Evolutionary conservation across 805 yeast species (phyloP).

Genomic region (Debaryomyces hansenii): DNA sequence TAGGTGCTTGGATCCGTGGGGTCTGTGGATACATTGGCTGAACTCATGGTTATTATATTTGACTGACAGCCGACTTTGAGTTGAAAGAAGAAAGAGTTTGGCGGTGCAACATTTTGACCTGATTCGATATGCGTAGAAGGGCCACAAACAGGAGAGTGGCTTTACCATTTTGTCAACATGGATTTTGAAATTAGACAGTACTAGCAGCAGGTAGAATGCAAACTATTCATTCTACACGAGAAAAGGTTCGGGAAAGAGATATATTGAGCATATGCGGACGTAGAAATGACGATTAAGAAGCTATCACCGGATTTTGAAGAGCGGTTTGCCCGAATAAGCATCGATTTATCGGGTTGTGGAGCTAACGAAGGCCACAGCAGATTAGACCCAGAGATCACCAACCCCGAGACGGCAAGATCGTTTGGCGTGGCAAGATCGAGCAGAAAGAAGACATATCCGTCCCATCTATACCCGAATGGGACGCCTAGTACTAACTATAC

Average conservation of each 20-base stretch:
- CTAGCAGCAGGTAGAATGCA: no score
- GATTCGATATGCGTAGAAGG: not conserved
- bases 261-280: not conserved
- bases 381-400: not conserved
- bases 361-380: not conserved
- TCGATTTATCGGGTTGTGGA: conserved; percentile 10
- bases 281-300: conserved; percentile 4
- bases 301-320: conserved; percentile 28
- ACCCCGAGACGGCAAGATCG: not conserved
- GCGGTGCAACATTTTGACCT: no score
- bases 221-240: no score
- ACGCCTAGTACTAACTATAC: not conserved
- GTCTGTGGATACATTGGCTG: not conserved
- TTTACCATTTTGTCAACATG: conserved; percentile 2
- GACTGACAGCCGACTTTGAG: no score
- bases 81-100: no score
- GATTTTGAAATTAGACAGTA: no score
- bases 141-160: not conserved
- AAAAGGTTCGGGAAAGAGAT: no score
- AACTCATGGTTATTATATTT: no score
- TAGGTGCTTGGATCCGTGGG: conserved; percentile 9
- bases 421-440: not conserved
- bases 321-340: conserved; percentile 30
- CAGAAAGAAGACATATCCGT: conserved; percentile 21
- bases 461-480: conserved; percentile 15